Evolutionary conservation across 257 asterid species (phyloP), one percentile per base, ranked within the genome.

Genomic region (Ajuga chamaepitys): DNA sequence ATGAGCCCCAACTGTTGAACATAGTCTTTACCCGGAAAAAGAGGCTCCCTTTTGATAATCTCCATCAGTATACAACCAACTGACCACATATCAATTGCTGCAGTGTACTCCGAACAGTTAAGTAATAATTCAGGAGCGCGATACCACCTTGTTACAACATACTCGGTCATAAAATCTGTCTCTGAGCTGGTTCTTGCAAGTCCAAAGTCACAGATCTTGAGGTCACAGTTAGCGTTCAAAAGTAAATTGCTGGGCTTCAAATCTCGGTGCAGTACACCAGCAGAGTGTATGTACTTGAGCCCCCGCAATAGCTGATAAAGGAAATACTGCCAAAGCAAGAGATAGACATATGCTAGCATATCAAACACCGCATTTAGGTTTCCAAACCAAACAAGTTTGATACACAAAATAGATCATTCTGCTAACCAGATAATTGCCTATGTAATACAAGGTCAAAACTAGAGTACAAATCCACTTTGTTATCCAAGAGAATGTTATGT

Each of bases 41-140:
- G 78, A n/a, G 93, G 85, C 63, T 78, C 85, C 32, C 93, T 73
- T 64, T 73, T 79, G 64, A 85, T 32, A 12, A 85, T 80, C 80
- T 85, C 93, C 85, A 79, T 81, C 62, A 85, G 45, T 60, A 85
- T 85, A 77, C 93, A 85, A 51, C 93, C 89, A 64, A 85, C 93
- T 8, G 93, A 83, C 93, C 93, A 85, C 77, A 85, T 73, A 73
- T 85, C 93, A 64, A 85, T 81, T 7, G 89, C 81, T 16, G 93
- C 75, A 67, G 87, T 83, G 28, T 85, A 85, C 73, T 85, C 88
- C 17, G 86, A 78, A 62, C 89, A 85, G 76, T 83, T 82, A 12
- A 85, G 88, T 51, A 85, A 67, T 54, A 85, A 63, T 64, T 85
- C 93, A 14, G 93, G 89, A 13, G 93, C 93, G 35, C 93, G 76